Evolutionary conservation across 1,139 yeast species (phyloP).

Genomic region (Pichia terricola): DNA sequence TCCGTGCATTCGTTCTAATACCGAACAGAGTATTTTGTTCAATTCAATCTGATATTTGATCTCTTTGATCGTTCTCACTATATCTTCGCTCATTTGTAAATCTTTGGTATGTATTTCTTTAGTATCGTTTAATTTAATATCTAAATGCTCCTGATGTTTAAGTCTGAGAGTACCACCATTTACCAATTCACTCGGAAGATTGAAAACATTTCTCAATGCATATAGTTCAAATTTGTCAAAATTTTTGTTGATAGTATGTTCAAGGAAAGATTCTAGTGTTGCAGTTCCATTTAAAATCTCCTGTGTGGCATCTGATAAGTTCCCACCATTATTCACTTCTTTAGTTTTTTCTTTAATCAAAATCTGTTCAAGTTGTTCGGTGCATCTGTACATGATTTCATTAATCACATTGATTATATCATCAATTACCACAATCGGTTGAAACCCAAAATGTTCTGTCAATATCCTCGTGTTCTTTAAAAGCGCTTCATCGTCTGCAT

Average conservation of each 20-base stretch:
- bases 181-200: slow-evolving; percentile 60
- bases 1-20: not conserved
- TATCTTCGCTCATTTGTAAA: slow-evolving; percentile 29
- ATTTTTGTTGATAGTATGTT: slow-evolving; percentile 69
- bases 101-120: slow-evolving; percentile 13
- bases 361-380: slow-evolving; percentile 68
- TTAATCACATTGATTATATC: slow-evolving; percentile 87
- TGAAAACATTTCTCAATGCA: slow-evolving; percentile 65
- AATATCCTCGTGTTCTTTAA: slow-evolving; percentile 30
- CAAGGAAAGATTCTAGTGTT: slow-evolving; percentile 68
- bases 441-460: slow-evolving; percentile 81
- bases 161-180: slow-evolving; percentile 59
- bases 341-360: slow-evolving; percentile 26
- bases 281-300: slow-evolving; percentile 64
- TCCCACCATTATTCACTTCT: not conserved
- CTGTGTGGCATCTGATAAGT: not conserved
- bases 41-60: slow-evolving; percentile 37
- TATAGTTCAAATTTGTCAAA: slow-evolving; percentile 85
- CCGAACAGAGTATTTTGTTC: slow-evolving; percentile 34
- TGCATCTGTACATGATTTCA: slow-evolving; percentile 74
- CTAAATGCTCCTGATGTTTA: slow-evolving; percentile 56
- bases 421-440: slow-evolving; percentile 80
- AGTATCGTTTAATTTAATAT: slow-evolving; percentile 21
- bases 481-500: slow-evolving; percentile 2
- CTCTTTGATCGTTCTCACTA: slow-evolving; percentile 20